These are phyloP conservation scores for Aegilops longissima DNA, from an alignment of 176 grass and related monocot species.

Conservation along the genomic window DNA sequence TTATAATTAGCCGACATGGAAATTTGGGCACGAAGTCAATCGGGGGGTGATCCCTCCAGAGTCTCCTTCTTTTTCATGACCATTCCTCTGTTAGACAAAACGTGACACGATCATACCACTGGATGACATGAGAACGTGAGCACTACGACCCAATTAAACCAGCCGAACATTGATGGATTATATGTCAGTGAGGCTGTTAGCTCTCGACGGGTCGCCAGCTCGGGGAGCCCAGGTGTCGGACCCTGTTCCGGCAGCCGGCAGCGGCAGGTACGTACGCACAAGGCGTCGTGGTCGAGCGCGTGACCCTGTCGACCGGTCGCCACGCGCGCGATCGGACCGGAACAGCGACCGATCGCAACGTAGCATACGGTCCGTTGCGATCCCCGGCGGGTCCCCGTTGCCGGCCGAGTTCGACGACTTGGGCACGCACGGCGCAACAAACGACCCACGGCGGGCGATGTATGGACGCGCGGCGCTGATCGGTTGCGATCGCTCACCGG, in stretches of 20 bases:
- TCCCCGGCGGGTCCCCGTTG: background rate
- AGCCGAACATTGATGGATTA: background rate
- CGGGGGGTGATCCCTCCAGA: background rate
- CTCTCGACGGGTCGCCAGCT: background rate
- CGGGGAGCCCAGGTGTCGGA: conserved; percentile 15
- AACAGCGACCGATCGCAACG: no score
- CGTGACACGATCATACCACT: background rate
- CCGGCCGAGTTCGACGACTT: background rate
- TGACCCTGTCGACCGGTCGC: background rate
- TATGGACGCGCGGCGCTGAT: background rate
- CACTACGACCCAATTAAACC: background rate
- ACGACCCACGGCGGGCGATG: background rate
- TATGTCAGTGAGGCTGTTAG: background rate
- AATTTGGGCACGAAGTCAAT: background rate
- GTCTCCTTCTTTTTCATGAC: background rate
- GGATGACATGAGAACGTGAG: background rate
- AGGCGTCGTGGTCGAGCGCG: conserved; percentile 1
- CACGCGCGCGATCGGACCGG: background rate
- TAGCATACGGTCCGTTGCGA: background rate
- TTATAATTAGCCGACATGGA: background rate
- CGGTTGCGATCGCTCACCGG: background rate
- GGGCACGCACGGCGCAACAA: background rate
- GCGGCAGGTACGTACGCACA: background rate
- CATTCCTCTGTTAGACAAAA: background rate
- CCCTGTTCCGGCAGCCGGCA: conserved; percentile 1